Evolutionary conservation across 148 eudicot genomes (phyloP).

Genomic region (Bassia scoparia): DNA sequence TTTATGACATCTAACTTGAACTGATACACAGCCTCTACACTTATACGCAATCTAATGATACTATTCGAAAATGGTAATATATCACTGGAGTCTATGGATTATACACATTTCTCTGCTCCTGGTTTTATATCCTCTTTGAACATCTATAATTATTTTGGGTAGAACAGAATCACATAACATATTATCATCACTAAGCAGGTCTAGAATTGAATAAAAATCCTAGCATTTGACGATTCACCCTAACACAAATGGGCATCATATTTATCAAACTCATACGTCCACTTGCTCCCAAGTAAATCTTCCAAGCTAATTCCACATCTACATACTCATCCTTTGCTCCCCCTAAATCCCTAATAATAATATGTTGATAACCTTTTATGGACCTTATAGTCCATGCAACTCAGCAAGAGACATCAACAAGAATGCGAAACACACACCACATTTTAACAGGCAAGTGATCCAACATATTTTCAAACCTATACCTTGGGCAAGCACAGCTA

Average conservation of each 20-base stretch:
- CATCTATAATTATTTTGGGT: background rate
- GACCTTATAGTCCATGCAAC: background rate
- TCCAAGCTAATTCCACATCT: background rate
- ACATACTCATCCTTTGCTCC: background rate
- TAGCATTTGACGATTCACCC: background rate
- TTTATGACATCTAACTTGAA: background rate
- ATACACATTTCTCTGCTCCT: background rate
- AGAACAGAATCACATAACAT: background rate
- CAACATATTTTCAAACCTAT: conserved; percentile 8
- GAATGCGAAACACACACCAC: background rate
- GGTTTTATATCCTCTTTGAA: background rate
- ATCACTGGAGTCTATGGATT: background rate
- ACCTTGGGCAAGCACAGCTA: conserved; percentile 99
- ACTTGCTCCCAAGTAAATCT: background rate
- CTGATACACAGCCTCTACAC: background rate
- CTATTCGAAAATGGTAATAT: too few species aligned
- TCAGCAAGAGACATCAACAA: background rate
- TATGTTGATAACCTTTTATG: background rate
- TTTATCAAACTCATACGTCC: background rate
- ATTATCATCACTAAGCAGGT: background rate
- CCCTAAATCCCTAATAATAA: too few species aligned
- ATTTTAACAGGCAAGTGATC: background rate
- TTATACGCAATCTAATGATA: background rate
- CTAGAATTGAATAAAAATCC: background rate
- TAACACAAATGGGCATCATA: background rate